These are phyloP conservation scores for Penicillium sp. DNA, from an alignment of 2,329 filamentous ascomycete genomes.

Conservation along the genomic window DNA sequence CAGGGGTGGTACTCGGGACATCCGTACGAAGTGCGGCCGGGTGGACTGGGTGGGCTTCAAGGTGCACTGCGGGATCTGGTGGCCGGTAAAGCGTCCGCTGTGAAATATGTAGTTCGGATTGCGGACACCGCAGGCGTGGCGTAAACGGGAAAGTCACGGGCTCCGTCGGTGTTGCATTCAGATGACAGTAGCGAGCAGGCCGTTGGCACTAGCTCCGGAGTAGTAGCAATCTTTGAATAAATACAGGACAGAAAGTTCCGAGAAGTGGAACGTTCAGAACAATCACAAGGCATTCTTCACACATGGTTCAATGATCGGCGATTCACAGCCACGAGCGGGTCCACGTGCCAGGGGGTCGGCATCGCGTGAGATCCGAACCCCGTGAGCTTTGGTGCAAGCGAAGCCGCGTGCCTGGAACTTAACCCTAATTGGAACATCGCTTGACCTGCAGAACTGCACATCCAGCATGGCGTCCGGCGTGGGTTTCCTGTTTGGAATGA, in stretches of 20 bases:
- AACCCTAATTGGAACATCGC: background rate
- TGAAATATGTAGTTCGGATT: conserved; percentile 64
- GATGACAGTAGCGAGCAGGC: background rate
- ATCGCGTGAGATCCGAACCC: conserved; percentile 5
- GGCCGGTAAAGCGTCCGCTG: conserved; percentile 59
- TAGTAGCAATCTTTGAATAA: background rate
- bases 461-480: conserved; percentile 4
- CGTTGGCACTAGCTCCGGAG: background rate
- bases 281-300: background rate
- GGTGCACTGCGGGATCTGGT: conserved; percentile 55
- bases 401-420: background rate
- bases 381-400: conserved; percentile 5
- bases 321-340: background rate
- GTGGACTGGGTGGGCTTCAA: conserved; percentile 56
- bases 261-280: background rate
- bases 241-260: background rate
- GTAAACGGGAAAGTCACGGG: background rate
- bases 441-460: background rate
- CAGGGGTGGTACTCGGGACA: conserved; percentile 53
- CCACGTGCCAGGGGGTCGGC: conserved; percentile 9
- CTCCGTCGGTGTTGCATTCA: background rate
- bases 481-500: conserved; percentile 9
- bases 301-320: background rate
- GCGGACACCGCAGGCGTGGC: conserved; percentile 44
- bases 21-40: conserved; percentile 51